Evolutionary conservation across 2,329 filamentous ascomycete genomes (phyloP).

Genomic region (Apiospora pterosperma): DNA sequence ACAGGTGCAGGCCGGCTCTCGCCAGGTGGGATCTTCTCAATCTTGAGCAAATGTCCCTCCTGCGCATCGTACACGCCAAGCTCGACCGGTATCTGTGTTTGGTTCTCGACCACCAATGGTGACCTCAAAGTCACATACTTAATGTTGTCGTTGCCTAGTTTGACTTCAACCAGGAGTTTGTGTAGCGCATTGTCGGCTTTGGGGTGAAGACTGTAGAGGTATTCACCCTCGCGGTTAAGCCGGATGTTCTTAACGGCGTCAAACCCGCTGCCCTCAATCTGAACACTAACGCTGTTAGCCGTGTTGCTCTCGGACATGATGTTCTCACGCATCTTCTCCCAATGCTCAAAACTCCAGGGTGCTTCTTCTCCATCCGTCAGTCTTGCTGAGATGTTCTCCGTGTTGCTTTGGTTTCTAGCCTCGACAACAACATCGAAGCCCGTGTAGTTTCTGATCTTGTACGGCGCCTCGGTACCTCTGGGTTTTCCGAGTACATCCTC

Average conservation of each 20-base stretch:
- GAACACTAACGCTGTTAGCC: slow-evolving; percentile 71
- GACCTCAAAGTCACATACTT: slow-evolving; percentile 97
- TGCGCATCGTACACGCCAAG: slow-evolving; percentile 85
- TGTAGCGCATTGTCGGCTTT: slow-evolving; percentile 83
- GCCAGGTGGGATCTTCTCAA: slow-evolving; percentile 94
- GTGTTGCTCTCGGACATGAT: slow-evolving; percentile 79
- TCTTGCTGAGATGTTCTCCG: slow-evolving; percentile 71
- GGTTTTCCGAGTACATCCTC: slow-evolving; percentile 94
- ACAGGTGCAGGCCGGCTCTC: slow-evolving; percentile 88
- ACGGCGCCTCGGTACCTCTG: slow-evolving; percentile 85
- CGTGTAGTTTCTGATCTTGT: slow-evolving; percentile 91
- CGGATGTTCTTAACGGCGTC: slow-evolving; percentile 85
- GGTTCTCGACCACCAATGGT: slow-evolving; percentile 88
- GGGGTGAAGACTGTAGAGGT: slow-evolving; percentile 82
- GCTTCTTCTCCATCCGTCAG: slow-evolving; percentile 86
- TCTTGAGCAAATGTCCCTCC: slow-evolving; percentile 88
- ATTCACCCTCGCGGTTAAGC: slow-evolving; percentile 91
- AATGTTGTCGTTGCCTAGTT: slow-evolving; percentile 88
- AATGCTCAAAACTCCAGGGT: slow-evolving; percentile 96
- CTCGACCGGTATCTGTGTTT: slow-evolving; percentile 94
- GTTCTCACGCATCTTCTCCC: slow-evolving; percentile 93
- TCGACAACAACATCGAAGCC: slow-evolving; percentile 87
- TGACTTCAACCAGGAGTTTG: slow-evolving; percentile 87
- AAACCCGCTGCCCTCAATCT: slow-evolving; percentile 90
- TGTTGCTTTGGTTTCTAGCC: slow-evolving; percentile 64